Conservation (phyloP, 768 basidiomycete species). For the Suillus hirtellus region DNA sequence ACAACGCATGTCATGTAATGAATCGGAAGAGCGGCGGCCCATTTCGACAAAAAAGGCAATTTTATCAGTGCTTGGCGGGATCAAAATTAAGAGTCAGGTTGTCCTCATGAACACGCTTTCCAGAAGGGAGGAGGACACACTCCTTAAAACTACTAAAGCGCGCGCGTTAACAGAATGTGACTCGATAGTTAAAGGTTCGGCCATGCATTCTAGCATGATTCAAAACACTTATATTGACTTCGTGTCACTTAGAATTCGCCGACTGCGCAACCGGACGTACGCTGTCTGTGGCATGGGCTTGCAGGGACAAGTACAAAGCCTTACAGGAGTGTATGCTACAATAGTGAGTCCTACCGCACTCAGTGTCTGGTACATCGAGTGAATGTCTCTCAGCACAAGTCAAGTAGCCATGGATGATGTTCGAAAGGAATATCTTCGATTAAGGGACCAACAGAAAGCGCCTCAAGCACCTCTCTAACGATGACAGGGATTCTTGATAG, state of each 20-base stretch:
- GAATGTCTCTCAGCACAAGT: conserved; percentile 51
- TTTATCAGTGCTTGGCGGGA: not conserved
- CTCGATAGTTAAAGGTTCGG: conserved; percentile 62
- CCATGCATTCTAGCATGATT: not conserved
- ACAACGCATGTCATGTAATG: not conserved
- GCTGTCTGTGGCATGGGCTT: conserved; percentile 84
- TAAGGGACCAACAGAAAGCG: conserved; percentile 46
- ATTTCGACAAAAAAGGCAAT: conserved; percentile 1
- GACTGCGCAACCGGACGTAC: conserved; percentile 81
- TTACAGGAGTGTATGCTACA: conserved; percentile 80
- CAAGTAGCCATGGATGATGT: conserved; percentile 74
- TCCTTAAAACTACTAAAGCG: conserved; percentile 80
- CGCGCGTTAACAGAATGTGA: conserved; percentile 81
- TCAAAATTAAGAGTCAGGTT: not conserved
- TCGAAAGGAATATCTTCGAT: conserved; percentile 69
- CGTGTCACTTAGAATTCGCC: conserved; percentile 65
- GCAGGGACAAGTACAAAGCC: conserved; percentile 62
- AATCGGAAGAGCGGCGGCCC: not conserved
- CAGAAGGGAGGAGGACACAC: conserved; percentile 83
- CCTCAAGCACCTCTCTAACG: not conserved
- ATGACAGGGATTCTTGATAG: not conserved
- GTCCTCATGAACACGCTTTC: conserved; percentile 79
- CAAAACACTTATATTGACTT: not conserved
- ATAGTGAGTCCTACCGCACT: conserved; percentile 53
- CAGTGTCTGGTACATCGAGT: not conserved